phyloP scores from a whole-genome alignment of 2,329 filamentous ascomycete species.

The Pseudonectria foliicola region DNA sequence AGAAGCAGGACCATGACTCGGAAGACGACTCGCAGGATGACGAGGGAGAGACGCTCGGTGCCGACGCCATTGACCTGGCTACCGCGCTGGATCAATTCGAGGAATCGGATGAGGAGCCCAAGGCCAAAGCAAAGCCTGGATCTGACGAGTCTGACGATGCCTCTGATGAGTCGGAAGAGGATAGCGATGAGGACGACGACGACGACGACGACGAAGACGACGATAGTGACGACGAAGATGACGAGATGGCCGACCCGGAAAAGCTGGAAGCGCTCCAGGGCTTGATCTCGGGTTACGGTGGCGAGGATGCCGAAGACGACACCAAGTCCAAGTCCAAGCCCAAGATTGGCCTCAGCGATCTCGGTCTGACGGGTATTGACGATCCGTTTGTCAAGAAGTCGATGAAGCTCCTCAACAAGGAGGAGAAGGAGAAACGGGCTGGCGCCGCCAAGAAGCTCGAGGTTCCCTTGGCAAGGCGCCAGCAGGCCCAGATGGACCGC shows the following conservation, averaged over 20 bases:
- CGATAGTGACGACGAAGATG: conserved; percentile 45
- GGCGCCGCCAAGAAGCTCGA: conserved; percentile 61
- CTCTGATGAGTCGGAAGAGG: conserved; percentile 33
- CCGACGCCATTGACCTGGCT: conserved; percentile 53
- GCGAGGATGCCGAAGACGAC: conserved; percentile 51
- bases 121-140: conserved; percentile 36
- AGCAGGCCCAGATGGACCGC: conserved; percentile 80
- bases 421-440: conserved; percentile 43
- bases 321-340: conserved; percentile 42
- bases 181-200: conserved; percentile 34
- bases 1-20: conserved; percentile 45
- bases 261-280: conserved; percentile 60
- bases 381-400: conserved; percentile 73
- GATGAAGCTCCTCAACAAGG: conserved; percentile 65
- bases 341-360: conserved; percentile 69
- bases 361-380: conserved; percentile 62
- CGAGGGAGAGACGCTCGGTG: conserved; percentile 51
- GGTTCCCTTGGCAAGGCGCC: conserved; percentile 74
- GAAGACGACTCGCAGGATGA: conserved; percentile 47
- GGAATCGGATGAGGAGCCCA: conserved; percentile 41
- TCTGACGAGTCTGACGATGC: conserved; percentile 39
- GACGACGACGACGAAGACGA: conserved; percentile 43
- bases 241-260: conserved; percentile 40
- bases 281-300: conserved; percentile 62
- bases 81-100: conserved; percentile 49